Evolutionary conservation across 208 protist species (phyloP), one percentile per base, ranked within the genome.

Genomic region (Tetramitus jugosus): DNA sequence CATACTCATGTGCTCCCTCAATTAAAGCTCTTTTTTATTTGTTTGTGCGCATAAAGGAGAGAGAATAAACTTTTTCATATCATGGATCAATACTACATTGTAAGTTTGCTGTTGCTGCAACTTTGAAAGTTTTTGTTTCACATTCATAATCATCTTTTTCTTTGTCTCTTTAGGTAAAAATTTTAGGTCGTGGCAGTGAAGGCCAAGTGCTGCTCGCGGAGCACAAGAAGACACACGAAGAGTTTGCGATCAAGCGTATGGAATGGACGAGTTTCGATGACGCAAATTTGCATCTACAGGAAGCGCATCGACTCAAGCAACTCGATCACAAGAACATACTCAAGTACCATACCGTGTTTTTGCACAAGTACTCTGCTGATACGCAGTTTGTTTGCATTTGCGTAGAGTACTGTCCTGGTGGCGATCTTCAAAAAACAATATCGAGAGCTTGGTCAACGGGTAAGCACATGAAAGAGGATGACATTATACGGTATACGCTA

Each of bases 221-320:
- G 37, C 42, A 74, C 29, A 74, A 74, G 26, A 74, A 74, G 26
- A 74, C 67, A 14, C 39, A 74, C 20, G 67, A 74, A 74, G 29
- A 53, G 4, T 20, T 74, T 52, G 67, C 67, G 0, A 74, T 74
- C 4, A 74, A 74, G 7, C 67, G 67, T 74, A 49, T 74, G 17
- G 42, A 74, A 53, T 53, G 17, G 17, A 8, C 7, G 10, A n/a
- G 26, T 14, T 37, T 53, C 7, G 67, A 74, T 6, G 43, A 74
- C 3, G 67, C 67, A 7, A 74, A 49, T 49, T 49, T 17, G 14
- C 4, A 49, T 17, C 45, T 49, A 17, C 4, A 49, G 14, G 14
- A 49, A 14, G 45, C 8, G 14, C 4, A 49, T 14, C 45, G 14
- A 14, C 14, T 49, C 8, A 49, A 17, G 33, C 14, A 53, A 17